Evolutionary conservation across 345 rosid species (phyloP).

Genomic region (Pistacia integerrima): DNA sequence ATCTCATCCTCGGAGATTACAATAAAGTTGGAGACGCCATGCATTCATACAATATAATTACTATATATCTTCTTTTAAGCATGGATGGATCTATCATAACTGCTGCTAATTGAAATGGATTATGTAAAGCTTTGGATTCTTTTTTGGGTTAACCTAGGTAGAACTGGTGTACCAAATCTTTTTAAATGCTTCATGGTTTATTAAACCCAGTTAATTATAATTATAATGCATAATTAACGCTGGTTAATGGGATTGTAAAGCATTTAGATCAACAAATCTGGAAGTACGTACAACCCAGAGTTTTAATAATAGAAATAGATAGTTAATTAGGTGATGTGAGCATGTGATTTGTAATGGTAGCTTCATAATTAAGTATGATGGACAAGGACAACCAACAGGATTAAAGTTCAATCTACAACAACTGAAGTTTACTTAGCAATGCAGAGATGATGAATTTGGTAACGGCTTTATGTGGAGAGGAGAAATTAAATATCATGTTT

Average conservation of each 20-base stretch:
- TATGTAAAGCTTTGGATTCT: too few species aligned
- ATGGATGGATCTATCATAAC: too few species aligned
- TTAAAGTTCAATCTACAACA: slow-evolving; percentile 19
- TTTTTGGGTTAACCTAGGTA: too few species aligned
- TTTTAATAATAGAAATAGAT: not conserved
- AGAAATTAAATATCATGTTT: not conserved
- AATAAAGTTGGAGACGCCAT: too few species aligned
- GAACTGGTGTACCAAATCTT: too few species aligned
- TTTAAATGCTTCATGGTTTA: too few species aligned
- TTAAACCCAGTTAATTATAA: too few species aligned
- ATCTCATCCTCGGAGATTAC: too few species aligned
- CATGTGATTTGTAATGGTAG: slow-evolving; percentile 38
- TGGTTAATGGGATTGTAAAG: slow-evolving; percentile 28
- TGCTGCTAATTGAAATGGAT: too few species aligned
- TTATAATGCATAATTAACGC: too few species aligned
- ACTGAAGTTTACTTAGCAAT: not conserved
- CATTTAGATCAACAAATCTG: slow-evolving; percentile 19
- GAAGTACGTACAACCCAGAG: not conserved
- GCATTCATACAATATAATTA: too few species aligned
- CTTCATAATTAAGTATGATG: slow-evolving; percentile 7
- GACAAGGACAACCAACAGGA: slow-evolving; percentile 23
- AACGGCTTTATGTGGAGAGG: not conserved
- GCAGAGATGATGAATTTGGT: not conserved
- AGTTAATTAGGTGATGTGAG: slow-evolving; percentile 25
- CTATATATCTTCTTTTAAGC: too few species aligned